Evolutionary conservation across 2,329 filamentous ascomycete genomes (phyloP).

Genomic region (Tothia fuscella): DNA sequence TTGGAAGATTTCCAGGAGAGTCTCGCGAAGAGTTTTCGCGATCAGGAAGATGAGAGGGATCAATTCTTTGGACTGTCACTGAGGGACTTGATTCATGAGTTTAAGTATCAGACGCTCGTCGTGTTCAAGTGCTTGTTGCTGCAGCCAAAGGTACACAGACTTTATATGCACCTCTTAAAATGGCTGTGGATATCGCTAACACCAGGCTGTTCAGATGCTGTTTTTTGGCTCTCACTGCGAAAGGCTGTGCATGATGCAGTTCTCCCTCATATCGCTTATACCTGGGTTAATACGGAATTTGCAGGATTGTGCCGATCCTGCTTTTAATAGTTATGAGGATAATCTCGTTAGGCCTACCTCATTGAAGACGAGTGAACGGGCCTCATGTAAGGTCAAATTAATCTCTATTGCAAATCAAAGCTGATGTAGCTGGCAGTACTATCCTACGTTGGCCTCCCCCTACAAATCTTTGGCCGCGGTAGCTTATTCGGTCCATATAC

Average conservation of each 20-base stretch:
- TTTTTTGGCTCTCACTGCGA: constrained; percentile 98
- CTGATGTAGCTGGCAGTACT: constrained; percentile 51
- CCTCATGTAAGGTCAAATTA: no score
- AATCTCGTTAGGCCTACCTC: constrained; percentile 67
- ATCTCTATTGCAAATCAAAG: constrained; percentile 17
- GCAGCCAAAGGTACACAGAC: constrained; percentile 69
- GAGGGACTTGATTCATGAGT: constrained; percentile 85
- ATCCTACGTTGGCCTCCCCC: constrained; percentile 83
- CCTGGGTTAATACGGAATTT: constrained; percentile 81
- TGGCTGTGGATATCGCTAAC: constrained; percentile 5
- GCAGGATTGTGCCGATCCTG: constrained; percentile 93
- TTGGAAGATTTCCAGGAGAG: constrained; percentile 85
- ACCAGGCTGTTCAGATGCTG: constrained; percentile 58
- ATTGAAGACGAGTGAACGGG: constrained; percentile 80
- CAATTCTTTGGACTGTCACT: constrained; percentile 80
- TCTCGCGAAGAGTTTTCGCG: constrained; percentile 45
- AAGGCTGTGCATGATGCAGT: constrained; percentile 94
- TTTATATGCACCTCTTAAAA: neutral
- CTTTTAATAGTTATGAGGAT: constrained; percentile 72
- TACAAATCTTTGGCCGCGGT: constrained; percentile 93
- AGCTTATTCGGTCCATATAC: constrained; percentile 95
- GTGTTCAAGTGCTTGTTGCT: constrained; percentile 87
- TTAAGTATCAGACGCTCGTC: constrained; percentile 87
- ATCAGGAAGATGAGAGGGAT: constrained; percentile 64
- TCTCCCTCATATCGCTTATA: constrained; percentile 89